phyloP scores from a whole-genome alignment of 78 protist species.

The Speleostelium caveatum region DNA sequence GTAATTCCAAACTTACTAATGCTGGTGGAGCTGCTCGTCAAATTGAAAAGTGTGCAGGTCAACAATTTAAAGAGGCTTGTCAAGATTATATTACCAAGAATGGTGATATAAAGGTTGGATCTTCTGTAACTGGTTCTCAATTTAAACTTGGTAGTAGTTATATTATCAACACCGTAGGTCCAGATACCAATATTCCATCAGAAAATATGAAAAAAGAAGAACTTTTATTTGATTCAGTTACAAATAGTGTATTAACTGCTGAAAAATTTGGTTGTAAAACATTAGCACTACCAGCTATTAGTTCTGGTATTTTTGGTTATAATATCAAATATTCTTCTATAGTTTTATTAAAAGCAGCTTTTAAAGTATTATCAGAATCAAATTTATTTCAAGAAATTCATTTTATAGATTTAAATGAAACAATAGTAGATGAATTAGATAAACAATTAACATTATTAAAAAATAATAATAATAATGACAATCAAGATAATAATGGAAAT shows the following conservation, averaged over 20 bases:
- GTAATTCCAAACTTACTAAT: neutral
- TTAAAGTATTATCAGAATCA: neutral
- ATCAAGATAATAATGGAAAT: neutral
- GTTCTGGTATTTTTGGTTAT: conserved; percentile 19
- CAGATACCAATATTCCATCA: neutral
- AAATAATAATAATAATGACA: too few relatives aligned
- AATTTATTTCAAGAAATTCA: neutral
- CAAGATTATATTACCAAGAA: neutral
- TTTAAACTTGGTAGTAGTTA: neutral
- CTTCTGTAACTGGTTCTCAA: neutral
- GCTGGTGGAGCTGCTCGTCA: conserved; percentile 1
- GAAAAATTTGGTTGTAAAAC: neutral
- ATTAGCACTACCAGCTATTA: conserved; percentile 21
- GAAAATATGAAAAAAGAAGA: neutral
- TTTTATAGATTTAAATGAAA: conserved; percentile 1
- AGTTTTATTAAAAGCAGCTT: neutral
- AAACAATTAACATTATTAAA: neutral
- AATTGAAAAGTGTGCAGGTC: conserved; percentile 10
- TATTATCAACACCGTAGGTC: conserved; percentile 14
- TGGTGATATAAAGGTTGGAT: conserved; percentile 2
- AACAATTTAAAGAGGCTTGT: neutral
- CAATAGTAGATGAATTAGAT: neutral
- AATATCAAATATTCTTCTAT: neutral
- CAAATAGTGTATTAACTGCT: neutral
- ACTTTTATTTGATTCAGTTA: neutral